Evolutionary conservation across 805 yeast species (phyloP).

Genomic region (Metschnikowia lochheadii): DNA sequence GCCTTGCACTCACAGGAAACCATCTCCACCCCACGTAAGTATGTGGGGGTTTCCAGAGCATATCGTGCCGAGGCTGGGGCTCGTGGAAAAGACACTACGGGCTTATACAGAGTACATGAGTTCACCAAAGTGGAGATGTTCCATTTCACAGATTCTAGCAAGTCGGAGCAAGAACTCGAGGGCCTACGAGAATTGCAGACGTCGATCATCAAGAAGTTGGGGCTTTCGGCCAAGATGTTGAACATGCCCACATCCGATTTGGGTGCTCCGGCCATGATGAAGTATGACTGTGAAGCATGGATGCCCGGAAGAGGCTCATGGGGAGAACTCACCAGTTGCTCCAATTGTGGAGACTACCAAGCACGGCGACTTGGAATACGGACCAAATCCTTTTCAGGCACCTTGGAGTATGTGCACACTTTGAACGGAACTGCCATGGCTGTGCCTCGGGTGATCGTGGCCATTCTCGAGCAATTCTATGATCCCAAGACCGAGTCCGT

Average conservation of each 20-base stretch:
- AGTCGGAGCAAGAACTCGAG: conserved; percentile 52
- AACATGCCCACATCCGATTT: conserved; percentile 88
- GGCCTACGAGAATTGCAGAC: conserved; percentile 62
- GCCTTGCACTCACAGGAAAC: conserved; percentile 60
- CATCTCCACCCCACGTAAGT: conserved; percentile 48
- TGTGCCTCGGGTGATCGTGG: conserved; percentile 84
- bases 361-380: conserved; percentile 75
- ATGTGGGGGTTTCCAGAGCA: conserved; percentile 80
- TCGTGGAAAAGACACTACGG: conserved; percentile 87
- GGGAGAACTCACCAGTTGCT: conserved; percentile 91
- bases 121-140: conserved; percentile 93
- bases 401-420: conserved; percentile 64
- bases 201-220: conserved; percentile 59
- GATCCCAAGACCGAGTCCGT: conserved; percentile 53
- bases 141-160: conserved; percentile 55
- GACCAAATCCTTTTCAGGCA: conserved; percentile 35
- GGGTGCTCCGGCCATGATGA: conserved; percentile 90
- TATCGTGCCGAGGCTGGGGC: conserved; percentile 98
- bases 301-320: conserved; percentile 94
- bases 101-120: conserved; percentile 92
- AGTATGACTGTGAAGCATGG: conserved; percentile 94
- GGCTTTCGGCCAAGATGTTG: conserved; percentile 74
- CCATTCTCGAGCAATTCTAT: conserved; percentile 83
- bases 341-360: conserved; percentile 91
- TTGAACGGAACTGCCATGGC: conserved; percentile 96